Base-by-base conservation (phyloP, 2,329 filamentous ascomycete species). In the Aspergillus pseudonomiae region DNA sequence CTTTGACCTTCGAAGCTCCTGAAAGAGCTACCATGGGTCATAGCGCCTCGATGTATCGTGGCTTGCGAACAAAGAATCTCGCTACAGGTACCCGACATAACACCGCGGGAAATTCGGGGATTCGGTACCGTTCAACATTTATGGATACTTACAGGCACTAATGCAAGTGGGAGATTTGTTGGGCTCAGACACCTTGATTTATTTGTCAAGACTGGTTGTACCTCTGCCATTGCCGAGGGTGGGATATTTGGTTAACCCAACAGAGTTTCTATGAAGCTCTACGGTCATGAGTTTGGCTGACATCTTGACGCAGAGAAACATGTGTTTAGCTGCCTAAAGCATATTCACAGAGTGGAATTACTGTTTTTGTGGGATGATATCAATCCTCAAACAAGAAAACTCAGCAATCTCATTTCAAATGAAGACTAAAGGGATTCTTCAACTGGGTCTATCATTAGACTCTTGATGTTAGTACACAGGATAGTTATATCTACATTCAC, bases 381-480 rank as follows among this genome's bases (percentile, higher is more conserved):
- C n/a, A 2, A 5, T 1, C 43, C 19, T 9, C 43, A 46, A n/a
- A 41, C 39, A n/a, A 14, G 3, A 16, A 12, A 24, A 10, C 21
- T 24, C 43, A 4, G 21, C 43, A 12, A 24, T 6, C 4, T 21
- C 19, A 1, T 10, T 5, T 45, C 10, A 24, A 12, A 9, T 11
- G n/a, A 7, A 0, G 19, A 4, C 1, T 14, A 6, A n/a, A 1
- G 7, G 39, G 39, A 19, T n/a, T 4, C 1, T 3, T 19, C 39
- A 19, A 4, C 2, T 10, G 0, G 3, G 7, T n/a, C 39, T 41
- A 4, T 4, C 7, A 9, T 41, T 4, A 19, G 6, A n/a, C 2
- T 9, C 2, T 4, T 41, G 39, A 1, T 7, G 39, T n/a, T 41
- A 41, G 2, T 16, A 41, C 6, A 41, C 16, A 7, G 3, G 16